Conservation (phyloP, 1,139 yeast genomes). For the Blastobotrys ciferrii region DNA sequence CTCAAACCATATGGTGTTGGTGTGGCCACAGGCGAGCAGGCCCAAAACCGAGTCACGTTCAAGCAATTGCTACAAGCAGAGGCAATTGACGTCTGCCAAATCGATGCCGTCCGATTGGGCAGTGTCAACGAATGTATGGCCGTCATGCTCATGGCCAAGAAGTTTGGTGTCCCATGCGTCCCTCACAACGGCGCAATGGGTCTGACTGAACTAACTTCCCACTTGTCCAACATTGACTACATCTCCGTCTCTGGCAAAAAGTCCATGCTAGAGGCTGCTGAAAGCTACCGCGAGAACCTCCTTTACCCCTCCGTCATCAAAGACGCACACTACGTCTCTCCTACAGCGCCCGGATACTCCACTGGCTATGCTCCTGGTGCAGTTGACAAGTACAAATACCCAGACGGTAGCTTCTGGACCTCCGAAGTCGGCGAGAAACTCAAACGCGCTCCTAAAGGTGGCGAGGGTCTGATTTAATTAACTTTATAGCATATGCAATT, state of each 20-base stretch:
- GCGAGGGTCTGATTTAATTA: background rate
- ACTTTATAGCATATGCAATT: too few relatives aligned
- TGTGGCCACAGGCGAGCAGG: constrained; percentile 42
- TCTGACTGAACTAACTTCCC: constrained; percentile 38
- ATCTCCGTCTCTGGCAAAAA: constrained; percentile 33
- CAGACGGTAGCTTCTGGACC: background rate
- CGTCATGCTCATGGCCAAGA: constrained; percentile 38
- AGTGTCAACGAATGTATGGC: constrained; percentile 40
- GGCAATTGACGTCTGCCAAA: constrained; percentile 39
- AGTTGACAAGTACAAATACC: background rate
- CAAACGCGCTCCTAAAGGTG: background rate
- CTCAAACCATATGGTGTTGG: constrained; percentile 36
- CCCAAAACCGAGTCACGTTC: constrained; percentile 38
- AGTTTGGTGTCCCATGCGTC: constrained; percentile 36
- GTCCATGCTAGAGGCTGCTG: constrained; percentile 32
- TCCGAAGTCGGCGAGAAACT: background rate
- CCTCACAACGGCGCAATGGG: constrained; percentile 42
- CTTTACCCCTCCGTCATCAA: constrained; percentile 33
- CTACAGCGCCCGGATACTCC: constrained; percentile 38
- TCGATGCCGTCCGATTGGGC: constrained; percentile 39
- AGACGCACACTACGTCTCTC: constrained; percentile 37
- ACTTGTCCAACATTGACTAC: constrained; percentile 37
- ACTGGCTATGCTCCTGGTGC: background rate
- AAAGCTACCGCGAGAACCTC: constrained; percentile 30
- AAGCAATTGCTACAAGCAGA: constrained; percentile 37